phyloP scores from a whole-genome alignment of 2,329 filamentous ascomycete genomes.

The Sclerotinia glacialis region DNA sequence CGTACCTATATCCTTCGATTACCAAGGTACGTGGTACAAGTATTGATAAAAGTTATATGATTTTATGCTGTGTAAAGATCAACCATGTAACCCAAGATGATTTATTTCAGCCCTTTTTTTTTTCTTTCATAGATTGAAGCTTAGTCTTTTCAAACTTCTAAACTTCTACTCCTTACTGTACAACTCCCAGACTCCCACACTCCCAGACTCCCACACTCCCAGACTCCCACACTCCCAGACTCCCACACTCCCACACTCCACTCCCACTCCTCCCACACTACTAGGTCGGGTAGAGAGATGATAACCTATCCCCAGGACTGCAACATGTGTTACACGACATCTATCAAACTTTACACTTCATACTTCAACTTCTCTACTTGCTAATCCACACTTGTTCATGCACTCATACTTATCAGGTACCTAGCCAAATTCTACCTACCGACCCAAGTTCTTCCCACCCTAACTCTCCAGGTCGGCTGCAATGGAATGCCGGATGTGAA shows the following conservation, averaged over 20 bases:
- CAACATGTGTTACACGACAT: neutral
- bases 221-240: too few species aligned
- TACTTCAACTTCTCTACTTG: neutral
- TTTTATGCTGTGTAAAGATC: neutral
- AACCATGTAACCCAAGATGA: neutral
- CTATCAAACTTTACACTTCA: constrained; percentile 6
- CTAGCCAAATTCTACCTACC: too few species aligned
- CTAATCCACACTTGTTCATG: neutral
- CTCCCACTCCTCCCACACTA: too few species aligned
- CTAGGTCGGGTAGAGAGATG: neutral
- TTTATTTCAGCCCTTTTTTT: neutral
- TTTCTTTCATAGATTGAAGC: neutral
- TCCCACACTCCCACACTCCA: too few species aligned
- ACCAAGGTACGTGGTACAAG: neutral
- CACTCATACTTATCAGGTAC: neutral
- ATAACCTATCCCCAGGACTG: constrained; percentile 7
- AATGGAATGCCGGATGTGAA: constrained; percentile 4
- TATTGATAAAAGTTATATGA: neutral
- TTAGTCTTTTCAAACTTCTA: too few species aligned
- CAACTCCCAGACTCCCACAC: too few species aligned
- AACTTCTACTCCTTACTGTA: too few species aligned
- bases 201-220: too few species aligned
- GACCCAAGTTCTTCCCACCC: neutral
- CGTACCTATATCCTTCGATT: neutral
- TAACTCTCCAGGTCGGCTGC: neutral